Conservation (phyloP, 441 rosid species). For the Pelargonium cotyledonis region DNA sequence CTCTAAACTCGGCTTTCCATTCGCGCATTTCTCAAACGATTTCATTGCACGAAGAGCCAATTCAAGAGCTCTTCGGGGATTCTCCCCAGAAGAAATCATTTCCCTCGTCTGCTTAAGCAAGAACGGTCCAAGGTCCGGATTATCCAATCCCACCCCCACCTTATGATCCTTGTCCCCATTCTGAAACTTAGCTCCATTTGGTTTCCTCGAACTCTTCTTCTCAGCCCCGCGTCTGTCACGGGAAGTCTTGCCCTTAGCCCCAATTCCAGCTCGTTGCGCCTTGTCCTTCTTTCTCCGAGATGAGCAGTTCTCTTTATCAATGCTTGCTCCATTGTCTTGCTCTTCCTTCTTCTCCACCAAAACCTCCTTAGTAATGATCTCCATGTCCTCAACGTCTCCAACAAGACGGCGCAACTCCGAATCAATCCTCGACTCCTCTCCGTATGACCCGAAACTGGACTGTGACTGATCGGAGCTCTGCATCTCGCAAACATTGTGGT, state of each 20-base stretch:
- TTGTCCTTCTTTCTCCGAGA: background rate
- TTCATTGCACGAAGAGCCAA: slow-evolving; percentile 48
- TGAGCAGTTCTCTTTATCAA: background rate
- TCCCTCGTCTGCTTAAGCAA: slow-evolving; percentile 62
- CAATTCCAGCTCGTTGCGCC: background rate
- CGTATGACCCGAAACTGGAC: slow-evolving; percentile 63
- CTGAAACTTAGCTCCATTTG: slow-evolving; percentile 27
- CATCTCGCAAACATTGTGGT: slow-evolving; percentile 78
- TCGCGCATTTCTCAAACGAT: slow-evolving; percentile 46
- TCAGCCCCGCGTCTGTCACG: slow-evolving; percentile 24
- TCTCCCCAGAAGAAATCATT: slow-evolving; percentile 63
- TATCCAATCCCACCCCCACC: slow-evolving; percentile 20
- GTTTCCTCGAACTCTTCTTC: slow-evolving; percentile 30
- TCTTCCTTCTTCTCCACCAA: slow-evolving; percentile 34
- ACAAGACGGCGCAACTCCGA: slow-evolving; percentile 76
- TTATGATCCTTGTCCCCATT: slow-evolving; percentile 27
- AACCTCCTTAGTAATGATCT: slow-evolving; percentile 41
- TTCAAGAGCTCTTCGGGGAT: slow-evolving; percentile 53
- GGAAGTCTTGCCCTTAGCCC: slow-evolving; percentile 26
- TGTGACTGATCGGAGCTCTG: slow-evolving; percentile 88
- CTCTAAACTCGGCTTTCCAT: slow-evolving; percentile 47
- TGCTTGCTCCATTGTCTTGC: background rate
- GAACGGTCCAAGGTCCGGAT: slow-evolving; percentile 58
- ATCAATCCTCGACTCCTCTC: slow-evolving; percentile 86
- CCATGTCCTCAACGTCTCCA: slow-evolving; percentile 46